Evolutionary conservation across 1,139 yeast genomes (phyloP).

Genomic region (Entelexis paramagnoliae): DNA sequence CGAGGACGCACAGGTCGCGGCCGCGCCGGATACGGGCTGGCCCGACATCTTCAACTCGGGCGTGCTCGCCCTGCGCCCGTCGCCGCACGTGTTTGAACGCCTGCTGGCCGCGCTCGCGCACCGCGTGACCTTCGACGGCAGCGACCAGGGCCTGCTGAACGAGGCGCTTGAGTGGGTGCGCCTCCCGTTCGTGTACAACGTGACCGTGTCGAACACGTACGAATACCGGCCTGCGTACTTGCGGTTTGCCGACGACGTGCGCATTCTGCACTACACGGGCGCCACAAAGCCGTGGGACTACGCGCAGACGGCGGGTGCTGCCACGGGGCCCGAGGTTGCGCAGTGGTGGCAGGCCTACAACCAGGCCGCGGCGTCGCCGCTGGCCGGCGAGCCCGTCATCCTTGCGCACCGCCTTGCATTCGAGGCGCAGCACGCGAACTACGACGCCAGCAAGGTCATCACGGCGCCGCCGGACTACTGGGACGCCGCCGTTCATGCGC

Average conservation of each 20-base stretch:
- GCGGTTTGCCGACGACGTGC: constrained; percentile 47
- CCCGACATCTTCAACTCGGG: constrained; percentile 95
- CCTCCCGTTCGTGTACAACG: constrained; percentile 74
- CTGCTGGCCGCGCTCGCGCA: constrained; percentile 5
- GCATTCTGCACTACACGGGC: constrained; percentile 75
- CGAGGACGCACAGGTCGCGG: constrained; percentile 30
- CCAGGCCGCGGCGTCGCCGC: not conserved
- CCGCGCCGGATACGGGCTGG: constrained; percentile 92
- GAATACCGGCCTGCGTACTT: constrained; percentile 70
- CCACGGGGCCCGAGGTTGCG: not conserved
- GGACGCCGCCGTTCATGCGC: constrained; percentile 37
- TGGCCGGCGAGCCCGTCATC: constrained; percentile 14
- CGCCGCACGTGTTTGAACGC: not conserved
- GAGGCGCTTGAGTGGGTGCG: constrained; percentile 64
- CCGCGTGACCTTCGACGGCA: constrained; percentile 70
- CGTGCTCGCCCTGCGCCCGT: constrained; percentile 41
- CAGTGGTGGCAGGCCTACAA: constrained; percentile 11
- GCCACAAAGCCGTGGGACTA: constrained; percentile 66
- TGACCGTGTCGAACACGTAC: constrained; percentile 65
- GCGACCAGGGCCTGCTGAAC: constrained; percentile 88
- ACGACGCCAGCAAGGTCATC: constrained; percentile 26
- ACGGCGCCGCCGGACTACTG: constrained; percentile 31
- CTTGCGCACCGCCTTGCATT: constrained; percentile 4
- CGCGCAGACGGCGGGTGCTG: not conserved
- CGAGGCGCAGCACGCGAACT: not conserved